Evolutionary conservation across 75 land plant genomes (phyloP), one percentile per base, ranked within the genome.

Genomic region (Pinus tabuliformis): DNA sequence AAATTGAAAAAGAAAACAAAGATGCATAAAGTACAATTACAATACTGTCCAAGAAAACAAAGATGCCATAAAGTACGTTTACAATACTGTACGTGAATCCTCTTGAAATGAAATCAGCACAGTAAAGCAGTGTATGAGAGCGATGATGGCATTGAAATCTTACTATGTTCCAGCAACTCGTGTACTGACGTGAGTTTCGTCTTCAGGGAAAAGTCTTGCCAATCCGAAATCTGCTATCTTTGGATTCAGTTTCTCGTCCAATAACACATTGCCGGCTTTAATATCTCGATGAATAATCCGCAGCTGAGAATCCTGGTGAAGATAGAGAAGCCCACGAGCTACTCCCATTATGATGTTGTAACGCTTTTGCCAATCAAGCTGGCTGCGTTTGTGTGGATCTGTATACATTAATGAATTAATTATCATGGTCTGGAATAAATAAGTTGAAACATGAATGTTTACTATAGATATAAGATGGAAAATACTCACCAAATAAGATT

Each of bases 191-290:
- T 78, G 77, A 11, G 62, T 57, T 7, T 71, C 75, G 0, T 58
- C 49, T 16, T 78, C 76, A n/a, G 80, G 61, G 33, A 73, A 71
- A 17, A 73, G 57, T 58, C 49, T 33, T 26, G 80, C 80, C 24
- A 73, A 58, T 1, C 80, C 80, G 58, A 78, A 78, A 57, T 78
- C 80, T 1, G 80, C 80, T 45, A 78, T 73, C 59, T 78, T 78
- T 1, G 80, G 77, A 20, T 73, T 56, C 17, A 78, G 37, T 36
- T 59, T 45, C 0, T 59, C 17, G 26, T 78, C 80, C 54, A 49
- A 8, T 1, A 49, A 49, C 54, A 49, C 54, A 9, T 49, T 49
- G 54, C 54, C 9, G 8, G 54, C 54, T 49, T 49, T 49, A 49
- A 49, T 49, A 2, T 49, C 54, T 11, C 54, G 11, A 49, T 49